phyloP scores from a whole-genome alignment of 2,329 filamentous ascomycete species.

The Kalaharituber pfeilii region DNA sequence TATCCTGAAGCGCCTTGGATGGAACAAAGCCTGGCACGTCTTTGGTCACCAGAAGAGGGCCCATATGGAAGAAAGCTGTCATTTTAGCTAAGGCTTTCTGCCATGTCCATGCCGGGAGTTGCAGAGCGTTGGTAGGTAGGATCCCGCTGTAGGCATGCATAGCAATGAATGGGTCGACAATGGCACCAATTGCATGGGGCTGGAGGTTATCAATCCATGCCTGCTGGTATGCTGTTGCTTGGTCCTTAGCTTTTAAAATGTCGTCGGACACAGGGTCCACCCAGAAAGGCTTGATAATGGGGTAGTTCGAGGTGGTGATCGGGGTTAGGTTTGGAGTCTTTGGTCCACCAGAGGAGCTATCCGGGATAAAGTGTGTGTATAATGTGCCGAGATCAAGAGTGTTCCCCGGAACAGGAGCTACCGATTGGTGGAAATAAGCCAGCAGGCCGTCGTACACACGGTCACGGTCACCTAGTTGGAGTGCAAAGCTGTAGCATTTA shows the following conservation, averaged over 20 bases:
- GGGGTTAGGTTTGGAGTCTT: conserved; percentile 3
- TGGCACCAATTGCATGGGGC: conserved; percentile 22
- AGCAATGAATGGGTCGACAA: conserved; percentile 29
- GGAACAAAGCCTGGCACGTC: conserved; percentile 15
- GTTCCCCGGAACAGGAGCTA: conserved; percentile 3
- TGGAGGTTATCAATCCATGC: conserved; percentile 8
- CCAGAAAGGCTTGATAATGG: conserved; percentile 22
- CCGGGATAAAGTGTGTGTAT: conserved; percentile 21
- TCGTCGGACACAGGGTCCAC: conserved; percentile 8
- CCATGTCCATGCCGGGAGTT: conserved; percentile 28
- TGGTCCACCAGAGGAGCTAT: neutral
- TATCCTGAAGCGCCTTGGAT: neutral
- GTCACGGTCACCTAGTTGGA: conserved; percentile 27
- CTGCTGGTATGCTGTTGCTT: too few species aligned
- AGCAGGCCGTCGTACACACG: conserved; percentile 28
- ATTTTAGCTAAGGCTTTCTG: conserved; percentile 27
- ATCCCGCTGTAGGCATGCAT: conserved; percentile 27
- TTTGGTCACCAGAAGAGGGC: conserved; percentile 24
- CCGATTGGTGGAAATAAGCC: conserved; percentile 26
- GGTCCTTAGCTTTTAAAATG: conserved; percentile 7
- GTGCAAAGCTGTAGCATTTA: conserved; percentile 25
- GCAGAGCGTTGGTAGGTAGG: conserved; percentile 22
- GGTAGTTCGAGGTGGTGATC: conserved; percentile 18
- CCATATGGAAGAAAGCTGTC: conserved; percentile 30
- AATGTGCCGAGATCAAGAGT: conserved; percentile 21